These are phyloP conservation scores for Musa acuminata DNA, from an alignment of 176 grass and related monocot species.

Conservation along the genomic window DNA sequence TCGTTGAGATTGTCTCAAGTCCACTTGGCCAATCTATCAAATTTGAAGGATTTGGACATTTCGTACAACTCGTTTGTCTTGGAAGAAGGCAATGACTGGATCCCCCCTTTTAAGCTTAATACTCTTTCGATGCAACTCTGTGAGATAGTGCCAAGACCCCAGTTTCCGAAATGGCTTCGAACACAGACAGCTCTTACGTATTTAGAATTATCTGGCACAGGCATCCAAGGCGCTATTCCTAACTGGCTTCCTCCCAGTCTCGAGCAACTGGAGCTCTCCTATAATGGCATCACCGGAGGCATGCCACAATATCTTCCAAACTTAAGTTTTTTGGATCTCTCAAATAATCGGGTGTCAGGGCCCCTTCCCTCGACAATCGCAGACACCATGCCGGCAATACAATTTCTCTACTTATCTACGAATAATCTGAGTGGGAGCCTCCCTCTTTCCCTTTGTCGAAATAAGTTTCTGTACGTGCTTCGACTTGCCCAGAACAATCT, in stretches of 20 bases:
- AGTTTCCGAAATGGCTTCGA: not conserved
- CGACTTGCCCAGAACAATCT: not conserved
- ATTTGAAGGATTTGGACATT: not conserved
- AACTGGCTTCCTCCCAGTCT: not conserved
- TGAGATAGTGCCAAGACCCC: not conserved
- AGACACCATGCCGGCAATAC: not conserved
- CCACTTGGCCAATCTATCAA: not conserved
- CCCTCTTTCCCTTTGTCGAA: not conserved
- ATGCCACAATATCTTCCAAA: not conserved
- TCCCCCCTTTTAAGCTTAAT: not conserved
- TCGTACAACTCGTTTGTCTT: not conserved
- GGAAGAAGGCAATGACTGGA: not conserved
- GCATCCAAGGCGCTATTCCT: not conserved
- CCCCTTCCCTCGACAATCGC: not conserved
- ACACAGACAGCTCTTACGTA: not conserved
- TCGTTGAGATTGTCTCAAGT: not conserved
- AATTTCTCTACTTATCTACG: not conserved
- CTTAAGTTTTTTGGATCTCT: not conserved
- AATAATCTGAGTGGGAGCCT: not conserved
- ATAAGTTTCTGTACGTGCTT: not conserved
- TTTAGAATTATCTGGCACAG: not conserved
- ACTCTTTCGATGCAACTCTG: not conserved
- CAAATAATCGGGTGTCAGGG: not conserved
- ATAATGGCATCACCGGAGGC: not conserved
- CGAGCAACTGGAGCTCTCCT: not conserved